phyloP scores from a whole-genome alignment of 2,329 filamentous ascomycete genomes.

The Pseudogymnoascus destructans region DNA sequence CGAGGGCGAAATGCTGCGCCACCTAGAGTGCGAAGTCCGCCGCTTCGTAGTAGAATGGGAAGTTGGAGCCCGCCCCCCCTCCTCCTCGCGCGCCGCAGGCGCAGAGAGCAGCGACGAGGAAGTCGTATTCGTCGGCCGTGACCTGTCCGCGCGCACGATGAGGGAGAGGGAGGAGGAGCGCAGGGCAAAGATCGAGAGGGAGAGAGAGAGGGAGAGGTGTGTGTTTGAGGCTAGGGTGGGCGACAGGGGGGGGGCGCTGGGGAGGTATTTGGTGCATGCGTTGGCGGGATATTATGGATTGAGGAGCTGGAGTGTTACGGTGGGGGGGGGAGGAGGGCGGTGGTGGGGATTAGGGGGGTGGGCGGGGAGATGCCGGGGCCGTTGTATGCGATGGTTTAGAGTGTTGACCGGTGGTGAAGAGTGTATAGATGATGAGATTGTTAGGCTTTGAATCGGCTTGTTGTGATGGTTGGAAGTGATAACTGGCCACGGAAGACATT shows the following conservation, averaged over 20 bases:
- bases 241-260: constrained; percentile 40
- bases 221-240: constrained; percentile 82
- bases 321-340: constrained; percentile 66
- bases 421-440: not conserved
- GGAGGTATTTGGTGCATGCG: constrained; percentile 84
- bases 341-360: constrained; percentile 55
- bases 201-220: constrained; percentile 49
- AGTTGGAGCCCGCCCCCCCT: constrained; percentile 31
- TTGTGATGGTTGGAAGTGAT: not conserved
- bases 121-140: constrained; percentile 73
- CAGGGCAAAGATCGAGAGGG: constrained; percentile 37
- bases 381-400: constrained; percentile 16
- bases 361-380: constrained; percentile 17
- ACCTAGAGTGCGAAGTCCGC: constrained; percentile 73
- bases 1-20: constrained; percentile 66
- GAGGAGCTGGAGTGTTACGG: constrained; percentile 34
- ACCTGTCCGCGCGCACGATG: constrained; percentile 41
- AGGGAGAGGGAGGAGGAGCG: constrained; percentile 36
- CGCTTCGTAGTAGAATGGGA: constrained; percentile 55
- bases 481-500: not conserved
- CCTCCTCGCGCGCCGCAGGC: constrained; percentile 24
- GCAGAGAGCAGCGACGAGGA: constrained; percentile 60
- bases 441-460: not conserved
- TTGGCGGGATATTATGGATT: constrained; percentile 75
- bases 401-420: no score